These are phyloP conservation scores for Aurinia saxatilis DNA, from an alignment of 345 rosid genomes.

Conservation along the genomic window DNA sequence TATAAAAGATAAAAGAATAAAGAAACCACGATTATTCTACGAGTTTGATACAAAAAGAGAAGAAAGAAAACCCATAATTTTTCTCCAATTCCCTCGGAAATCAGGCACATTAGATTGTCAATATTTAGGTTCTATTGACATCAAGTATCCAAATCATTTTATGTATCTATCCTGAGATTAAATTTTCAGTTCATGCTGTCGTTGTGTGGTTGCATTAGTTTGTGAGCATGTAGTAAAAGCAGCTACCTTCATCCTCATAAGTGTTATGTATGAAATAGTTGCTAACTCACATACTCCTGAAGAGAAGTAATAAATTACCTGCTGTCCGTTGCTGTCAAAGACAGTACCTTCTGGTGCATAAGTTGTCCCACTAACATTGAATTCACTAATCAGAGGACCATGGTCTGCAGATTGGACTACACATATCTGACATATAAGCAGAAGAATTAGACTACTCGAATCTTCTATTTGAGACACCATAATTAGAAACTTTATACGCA, in stretches of 20 bases:
- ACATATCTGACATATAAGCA: slow-evolving; percentile 57
- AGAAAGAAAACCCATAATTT: background rate
- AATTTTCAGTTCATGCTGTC: background rate
- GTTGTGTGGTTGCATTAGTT: background rate
- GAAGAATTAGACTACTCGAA: background rate
- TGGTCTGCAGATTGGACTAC: slow-evolving; percentile 64
- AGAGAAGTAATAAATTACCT: slow-evolving; percentile 44
- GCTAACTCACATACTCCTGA: background rate
- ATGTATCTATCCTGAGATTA: background rate
- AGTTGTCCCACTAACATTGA: slow-evolving; percentile 82
- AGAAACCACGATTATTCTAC: background rate
- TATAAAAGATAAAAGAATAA: background rate
- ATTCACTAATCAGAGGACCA: slow-evolving; percentile 64
- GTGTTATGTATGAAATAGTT: background rate
- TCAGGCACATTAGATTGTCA: background rate
- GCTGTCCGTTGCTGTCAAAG: slow-evolving; percentile 51
- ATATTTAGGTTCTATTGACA: background rate
- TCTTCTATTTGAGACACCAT: background rate
- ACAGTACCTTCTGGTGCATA: slow-evolving; percentile 95
- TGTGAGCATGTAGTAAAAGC: background rate
- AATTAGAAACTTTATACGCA: background rate
- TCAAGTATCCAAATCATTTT: slow-evolving; percentile 1
- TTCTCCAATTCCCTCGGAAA: background rate
- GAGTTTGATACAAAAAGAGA: background rate
- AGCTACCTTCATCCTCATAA: background rate